These are phyloP conservation scores for California macrophylla DNA, from an alignment of 441 rosid genomes.

Conservation along the genomic window DNA sequence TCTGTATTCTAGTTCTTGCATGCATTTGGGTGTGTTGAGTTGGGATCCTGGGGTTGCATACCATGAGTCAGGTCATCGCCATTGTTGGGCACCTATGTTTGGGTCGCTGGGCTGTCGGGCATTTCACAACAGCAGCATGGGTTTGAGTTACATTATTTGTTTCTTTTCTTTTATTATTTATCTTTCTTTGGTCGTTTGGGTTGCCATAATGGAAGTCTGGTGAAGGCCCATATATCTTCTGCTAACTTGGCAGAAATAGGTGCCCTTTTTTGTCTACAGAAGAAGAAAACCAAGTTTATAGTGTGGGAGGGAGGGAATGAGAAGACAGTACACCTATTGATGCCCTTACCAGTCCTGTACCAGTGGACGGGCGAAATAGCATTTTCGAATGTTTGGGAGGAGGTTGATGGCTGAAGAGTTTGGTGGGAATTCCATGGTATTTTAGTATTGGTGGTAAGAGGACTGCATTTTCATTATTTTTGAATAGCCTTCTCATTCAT, in stretches of 20 bases:
- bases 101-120: slow-evolving; percentile 22
- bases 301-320: background rate
- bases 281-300: background rate
- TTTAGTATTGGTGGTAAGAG: background rate
- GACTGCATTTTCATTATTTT: background rate
- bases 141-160: slow-evolving; percentile 16
- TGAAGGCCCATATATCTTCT: background rate
- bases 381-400: no score
- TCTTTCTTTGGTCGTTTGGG: background rate
- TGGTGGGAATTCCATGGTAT: no score
- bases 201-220: background rate
- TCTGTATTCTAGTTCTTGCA: slow-evolving; percentile 38
- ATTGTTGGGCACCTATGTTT: slow-evolving; percentile 23
- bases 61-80: slow-evolving; percentile 24
- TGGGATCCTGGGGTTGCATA: slow-evolving; percentile 43
- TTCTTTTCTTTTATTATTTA: background rate
- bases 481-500: background rate
- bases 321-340: background rate
- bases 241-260: background rate
- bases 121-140: slow-evolving; percentile 19
- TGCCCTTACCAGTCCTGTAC: background rate
- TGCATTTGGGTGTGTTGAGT: slow-evolving; percentile 53
- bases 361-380: no score
- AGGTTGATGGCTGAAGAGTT: no score
- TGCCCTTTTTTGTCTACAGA: background rate